Base-by-base conservation (phyloP, 805 yeast genomes). In the Limtongia smithiae region DNA sequence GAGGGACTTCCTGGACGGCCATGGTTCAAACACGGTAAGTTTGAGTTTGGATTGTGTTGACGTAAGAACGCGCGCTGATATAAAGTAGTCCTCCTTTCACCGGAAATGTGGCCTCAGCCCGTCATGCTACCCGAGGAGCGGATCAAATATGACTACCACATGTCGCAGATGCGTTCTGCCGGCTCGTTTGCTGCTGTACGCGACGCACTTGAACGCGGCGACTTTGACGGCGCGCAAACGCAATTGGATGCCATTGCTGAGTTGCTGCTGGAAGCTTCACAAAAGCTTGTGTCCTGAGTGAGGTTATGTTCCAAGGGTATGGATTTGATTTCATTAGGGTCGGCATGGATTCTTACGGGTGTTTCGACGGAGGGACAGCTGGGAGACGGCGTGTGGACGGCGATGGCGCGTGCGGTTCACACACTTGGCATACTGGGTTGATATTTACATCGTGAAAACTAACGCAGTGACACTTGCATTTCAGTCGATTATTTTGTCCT, bases 181-280 rank as follows among this genome's bases (percentile, higher is more conserved):
- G 53, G 54, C 18, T 74, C 85, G 2, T 88, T 85, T 62, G 96
- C 97, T 0, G 76, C 77, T 4, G 75, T 89, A 1, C 74, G 94
- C 53, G 95, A 89, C 62, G 81, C 79, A 0, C 62, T 86, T 11
- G 71, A 70, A 37, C 64, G 63, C 1, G 69, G 71, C 0, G 76
- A 81, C 51, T 76, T 78, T 72, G 68, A 60, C 0, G 64, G 60
- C 30, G 89, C 86, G 0, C 85, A 81, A 52, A 17, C 17, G 20
- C 47, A 28, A 35, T 45, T 51, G 7, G 55, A 54, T 28, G 20
- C 37, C 20, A 37, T 51, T 11, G 27, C 57, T 2, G 31, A 33
- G 15, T 5, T 34, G 4, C 24, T 54, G 3, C 22, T 17, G 24
- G 36, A 30, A 3, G 58, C 58, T 4, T 51, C 58, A 12, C 25